Evolutionary conservation across 2,329 filamentous ascomycete genomes (phyloP).

Genomic region (Byssochlamys sp.): DNA sequence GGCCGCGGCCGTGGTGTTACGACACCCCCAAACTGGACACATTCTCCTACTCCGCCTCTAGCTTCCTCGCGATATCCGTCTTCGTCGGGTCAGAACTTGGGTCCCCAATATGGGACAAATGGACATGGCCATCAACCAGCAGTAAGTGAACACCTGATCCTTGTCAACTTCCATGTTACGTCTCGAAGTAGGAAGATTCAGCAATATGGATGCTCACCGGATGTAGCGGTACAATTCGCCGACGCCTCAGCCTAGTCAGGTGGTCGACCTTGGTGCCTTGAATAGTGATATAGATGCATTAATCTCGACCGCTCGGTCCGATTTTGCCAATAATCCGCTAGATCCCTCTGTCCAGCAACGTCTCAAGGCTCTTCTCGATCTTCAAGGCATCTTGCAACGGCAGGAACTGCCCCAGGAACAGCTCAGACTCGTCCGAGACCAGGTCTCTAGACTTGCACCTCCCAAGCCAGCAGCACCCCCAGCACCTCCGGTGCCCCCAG

Average conservation of each 20-base stretch:
- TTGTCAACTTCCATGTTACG: not conserved
- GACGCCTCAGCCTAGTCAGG: slow-evolving; percentile 23
- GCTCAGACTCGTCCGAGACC: slow-evolving; percentile 72
- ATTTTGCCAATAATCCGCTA: slow-evolving; percentile 66
- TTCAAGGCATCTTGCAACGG: slow-evolving; percentile 69
- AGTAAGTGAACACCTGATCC: slow-evolving; percentile 9
- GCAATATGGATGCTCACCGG: slow-evolving; percentile 14
- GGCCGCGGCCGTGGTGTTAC: slow-evolving; percentile 42
- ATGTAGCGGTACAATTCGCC: slow-evolving; percentile 12
- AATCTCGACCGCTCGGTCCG: slow-evolving; percentile 61
- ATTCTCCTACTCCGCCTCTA: slow-evolving; percentile 65
- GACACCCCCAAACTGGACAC: slow-evolving; percentile 54
- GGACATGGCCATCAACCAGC: slow-evolving; percentile 18
- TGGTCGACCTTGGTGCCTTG: slow-evolving; percentile 57
- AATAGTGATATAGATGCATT: slow-evolving; percentile 74
- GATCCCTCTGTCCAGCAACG: slow-evolving; percentile 67
- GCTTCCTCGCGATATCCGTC: slow-evolving; percentile 33
- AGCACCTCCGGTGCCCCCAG: slow-evolving; percentile 2
- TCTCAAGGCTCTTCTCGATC: slow-evolving; percentile 73
- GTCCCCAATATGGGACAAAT: slow-evolving; percentile 24
- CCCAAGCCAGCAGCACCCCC: slow-evolving; percentile 12
- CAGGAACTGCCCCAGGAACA: slow-evolving; percentile 72
- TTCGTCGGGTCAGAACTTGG: slow-evolving; percentile 14
- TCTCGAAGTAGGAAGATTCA: slow-evolving; percentile 9
- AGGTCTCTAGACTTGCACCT: slow-evolving; percentile 65